Percentiles rank a stretch among this genome's conserved stretches.
These are phyloP conservation scores for Microcyclospora pomicola DNA, from an alignment of 2,329 filamentous ascomycete genomes.

Conservation along the genomic window DNA sequence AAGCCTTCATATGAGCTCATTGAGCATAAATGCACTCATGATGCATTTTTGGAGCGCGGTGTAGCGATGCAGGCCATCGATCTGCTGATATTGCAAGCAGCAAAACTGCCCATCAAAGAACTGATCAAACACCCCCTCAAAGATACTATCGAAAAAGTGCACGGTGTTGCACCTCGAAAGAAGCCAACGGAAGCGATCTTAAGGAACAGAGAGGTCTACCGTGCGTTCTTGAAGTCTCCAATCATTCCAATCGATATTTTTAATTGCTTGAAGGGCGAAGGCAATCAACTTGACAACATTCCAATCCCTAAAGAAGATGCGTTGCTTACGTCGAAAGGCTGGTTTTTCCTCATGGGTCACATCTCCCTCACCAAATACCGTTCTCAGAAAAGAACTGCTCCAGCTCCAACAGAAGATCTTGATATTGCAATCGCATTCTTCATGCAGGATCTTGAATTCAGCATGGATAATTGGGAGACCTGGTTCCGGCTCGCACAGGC, in stretches of 20 bases:
- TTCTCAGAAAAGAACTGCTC: conserved; percentile 56
- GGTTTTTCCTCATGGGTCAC: conserved; percentile 86
- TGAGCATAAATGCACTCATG: conserved; percentile 67
- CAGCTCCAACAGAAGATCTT: conserved; percentile 69
- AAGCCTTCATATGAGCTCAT: conserved; percentile 24
- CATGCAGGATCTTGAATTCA: conserved; percentile 69
- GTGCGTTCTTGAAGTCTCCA: conserved; percentile 65
- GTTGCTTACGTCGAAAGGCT: conserved; percentile 62
- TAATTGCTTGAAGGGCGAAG: conserved; percentile 63
- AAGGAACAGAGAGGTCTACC: conserved; percentile 77
- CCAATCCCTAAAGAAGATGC: conserved; percentile 52
- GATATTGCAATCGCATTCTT: conserved; percentile 70
- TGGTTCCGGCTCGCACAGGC: conserved; percentile 83
- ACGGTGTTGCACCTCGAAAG: conserved; percentile 63
- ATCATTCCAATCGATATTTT: conserved; percentile 72
- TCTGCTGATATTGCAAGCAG: conserved; percentile 67
- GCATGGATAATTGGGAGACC: conserved; percentile 69
- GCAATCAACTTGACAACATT: conserved; percentile 54
- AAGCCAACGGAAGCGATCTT: conserved; percentile 68
- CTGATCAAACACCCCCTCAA: conserved; percentile 84
- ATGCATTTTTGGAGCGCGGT: conserved; percentile 60
- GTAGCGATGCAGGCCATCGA: conserved; percentile 73
- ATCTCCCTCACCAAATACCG: conserved; percentile 79
- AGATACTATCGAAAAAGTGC: conserved; percentile 81
- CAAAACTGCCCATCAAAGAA: conserved; percentile 78